These are phyloP conservation scores for Pyricularia grisea DNA, from an alignment of 2,329 filamentous ascomycete species.

Conservation along the genomic window DNA sequence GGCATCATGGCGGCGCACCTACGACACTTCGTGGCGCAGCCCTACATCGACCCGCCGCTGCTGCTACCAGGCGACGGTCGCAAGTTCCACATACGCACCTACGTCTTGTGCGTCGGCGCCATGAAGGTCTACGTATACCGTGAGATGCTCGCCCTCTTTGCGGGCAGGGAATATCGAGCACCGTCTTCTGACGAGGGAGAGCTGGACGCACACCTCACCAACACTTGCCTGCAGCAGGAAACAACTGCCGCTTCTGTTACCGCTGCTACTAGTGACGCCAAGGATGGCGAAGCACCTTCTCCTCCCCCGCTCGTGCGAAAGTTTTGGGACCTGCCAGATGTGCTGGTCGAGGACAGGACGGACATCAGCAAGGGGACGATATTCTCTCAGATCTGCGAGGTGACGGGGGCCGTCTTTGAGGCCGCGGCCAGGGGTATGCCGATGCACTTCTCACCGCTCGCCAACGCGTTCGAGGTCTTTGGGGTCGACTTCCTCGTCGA, in stretches of 20 bases:
- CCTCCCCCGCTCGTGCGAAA: constrained; percentile 7
- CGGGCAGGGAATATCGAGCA: constrained; percentile 59
- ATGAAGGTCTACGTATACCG: constrained; percentile 79
- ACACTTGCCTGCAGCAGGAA: constrained; percentile 78
- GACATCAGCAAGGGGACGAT: constrained; percentile 41
- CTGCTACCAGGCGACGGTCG: constrained; percentile 56
- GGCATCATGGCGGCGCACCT: constrained; percentile 78
- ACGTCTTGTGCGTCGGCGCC: constrained; percentile 73
- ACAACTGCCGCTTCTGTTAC: constrained; percentile 12
- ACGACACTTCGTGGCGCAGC: constrained; percentile 91
- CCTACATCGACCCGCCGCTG: constrained; percentile 85
- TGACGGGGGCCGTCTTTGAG: constrained; percentile 74
- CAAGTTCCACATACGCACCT: constrained; percentile 93
- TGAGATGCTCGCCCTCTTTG: constrained; percentile 90
- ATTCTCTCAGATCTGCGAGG: constrained; percentile 62
- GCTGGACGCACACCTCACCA: constrained; percentile 77
- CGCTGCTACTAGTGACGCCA: constrained; percentile 20
- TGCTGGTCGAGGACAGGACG: constrained; percentile 24
- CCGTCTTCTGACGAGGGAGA: constrained; percentile 46
- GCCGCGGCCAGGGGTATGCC: constrained; percentile 76
- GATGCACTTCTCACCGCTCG: constrained; percentile 83
- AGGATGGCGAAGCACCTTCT: constrained; percentile 43
- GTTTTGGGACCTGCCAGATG: constrained; percentile 58
- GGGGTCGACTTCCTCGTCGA: constrained; percentile 88
- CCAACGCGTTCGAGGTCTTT: constrained; percentile 85